Conservation (phyloP, 129 eudicot species). For the Flaveria sonorensis region DNA sequence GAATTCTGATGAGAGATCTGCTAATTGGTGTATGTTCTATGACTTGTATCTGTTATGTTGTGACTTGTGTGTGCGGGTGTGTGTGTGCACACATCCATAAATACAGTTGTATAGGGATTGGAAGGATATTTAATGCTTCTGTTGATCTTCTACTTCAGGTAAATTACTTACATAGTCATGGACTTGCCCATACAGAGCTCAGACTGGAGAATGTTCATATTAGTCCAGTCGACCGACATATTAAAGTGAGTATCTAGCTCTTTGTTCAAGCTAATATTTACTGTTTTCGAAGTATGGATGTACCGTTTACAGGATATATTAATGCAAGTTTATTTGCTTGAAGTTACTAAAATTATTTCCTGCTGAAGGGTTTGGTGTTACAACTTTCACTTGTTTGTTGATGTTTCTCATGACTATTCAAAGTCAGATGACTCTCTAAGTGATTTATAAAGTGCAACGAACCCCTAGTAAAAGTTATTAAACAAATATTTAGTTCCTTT, state of each 20-base stretch:
- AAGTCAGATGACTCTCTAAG: neutral
- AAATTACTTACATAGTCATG: conserved; percentile 96
- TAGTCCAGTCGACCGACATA: conserved; percentile 90
- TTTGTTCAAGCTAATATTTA: conserved; percentile 10
- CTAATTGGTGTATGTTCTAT: conserved; percentile 81
- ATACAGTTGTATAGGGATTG: neutral
- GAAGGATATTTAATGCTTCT: conserved; percentile 19
- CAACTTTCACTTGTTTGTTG: neutral
- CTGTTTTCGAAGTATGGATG: neutral
- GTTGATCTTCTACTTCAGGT: conserved; percentile 52
- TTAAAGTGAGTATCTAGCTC: conserved; percentile 65
- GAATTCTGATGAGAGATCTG: conserved; percentile 92
- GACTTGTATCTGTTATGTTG: neutral
- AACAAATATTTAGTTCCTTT: neutral
- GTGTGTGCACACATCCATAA: neutral
- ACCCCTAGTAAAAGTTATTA: neutral
- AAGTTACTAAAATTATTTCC: neutral
- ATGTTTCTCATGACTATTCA: too few relatives aligned
- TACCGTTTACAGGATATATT: conserved; percentile 15
- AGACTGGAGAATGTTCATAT: conserved; percentile 93
- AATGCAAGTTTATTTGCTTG: conserved; percentile 6
- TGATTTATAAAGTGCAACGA: neutral
- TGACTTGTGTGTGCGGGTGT: neutral
- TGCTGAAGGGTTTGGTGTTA: neutral
- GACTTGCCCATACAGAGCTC: conserved; percentile 98